phyloP scores from a whole-genome alignment of 345 rosid species.

The Geranium brycei region DNA sequence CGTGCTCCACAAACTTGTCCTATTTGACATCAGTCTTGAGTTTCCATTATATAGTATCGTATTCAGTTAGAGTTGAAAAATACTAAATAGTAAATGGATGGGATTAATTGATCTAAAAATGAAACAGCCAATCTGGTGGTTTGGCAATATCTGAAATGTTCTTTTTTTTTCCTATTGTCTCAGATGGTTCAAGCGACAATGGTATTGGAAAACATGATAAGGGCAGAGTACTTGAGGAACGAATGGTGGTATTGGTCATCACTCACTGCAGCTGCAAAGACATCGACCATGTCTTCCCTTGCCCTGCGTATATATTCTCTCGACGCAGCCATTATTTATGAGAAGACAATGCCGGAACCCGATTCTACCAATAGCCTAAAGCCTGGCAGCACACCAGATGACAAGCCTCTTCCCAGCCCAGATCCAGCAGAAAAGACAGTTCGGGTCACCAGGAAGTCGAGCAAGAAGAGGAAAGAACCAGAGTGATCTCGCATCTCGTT shows the following conservation, averaged over 20 bases:
- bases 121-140: neutral
- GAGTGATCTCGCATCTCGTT: conserved; percentile 14
- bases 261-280: conserved; percentile 74
- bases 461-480: conserved; percentile 77
- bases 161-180: conserved; percentile 6
- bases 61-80: too few species aligned
- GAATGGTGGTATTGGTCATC: conserved; percentile 99
- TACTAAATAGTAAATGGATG: neutral
- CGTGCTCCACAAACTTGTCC: too few species aligned
- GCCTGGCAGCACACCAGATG: conserved; percentile 18
- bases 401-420: conserved; percentile 22
- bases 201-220: conserved; percentile 80
- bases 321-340: conserved; percentile 69
- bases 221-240: conserved; percentile 58
- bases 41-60: too few species aligned
- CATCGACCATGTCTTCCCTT: conserved; percentile 64
- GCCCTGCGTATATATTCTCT: conserved; percentile 73
- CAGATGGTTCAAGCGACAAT: conserved; percentile 90
- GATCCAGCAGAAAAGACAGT: conserved; percentile 43
- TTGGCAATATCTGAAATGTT: neutral
- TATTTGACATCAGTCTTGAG: too few species aligned
- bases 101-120: neutral
- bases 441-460: conserved; percentile 51
- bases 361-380: conserved; percentile 29
- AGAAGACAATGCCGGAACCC: conserved; percentile 23